Evolutionary conservation across 2,329 filamentous ascomycete genomes (phyloP), one percentile per base, ranked within the genome.

Genomic region (Sporothrix globosa): DNA sequence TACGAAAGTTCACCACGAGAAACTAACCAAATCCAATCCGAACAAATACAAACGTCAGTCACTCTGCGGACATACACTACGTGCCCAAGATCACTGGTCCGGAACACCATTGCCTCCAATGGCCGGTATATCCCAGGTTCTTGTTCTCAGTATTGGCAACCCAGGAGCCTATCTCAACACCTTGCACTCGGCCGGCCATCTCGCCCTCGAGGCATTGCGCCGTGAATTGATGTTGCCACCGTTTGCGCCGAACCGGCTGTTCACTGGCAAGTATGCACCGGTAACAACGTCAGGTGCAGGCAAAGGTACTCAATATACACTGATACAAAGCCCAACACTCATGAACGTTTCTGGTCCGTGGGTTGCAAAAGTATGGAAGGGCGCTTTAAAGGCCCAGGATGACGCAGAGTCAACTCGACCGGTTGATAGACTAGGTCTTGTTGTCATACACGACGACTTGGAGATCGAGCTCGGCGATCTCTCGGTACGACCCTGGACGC

Each of bases 141-240:
- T 98, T 70, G 85, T 98, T 76, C 87, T 93, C 82, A 96, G 92
- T 73, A 86, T 99, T 73, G 96, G 96, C 75, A 98, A 98, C 76
- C 93, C 92, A 7, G 83, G 86, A 7, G 83, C 88, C 2, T 94
- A 95, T 80, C 86, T 87, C 74, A 85, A 90, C 73, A 96, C 92
- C 24, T 88, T 95, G 9, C 96, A 98, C 81, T 94, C 90, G 30
- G 93, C 93, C 17, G 96, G 94, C 13, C 95, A 98, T 82, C 87
- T 89, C 70, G 87, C 93, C 60, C 87, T 97, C 74, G 83, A 86
- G 69, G 83, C 86, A 2, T 81, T 95, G 10, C 83, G 85, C 24
- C 82, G 81, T 19, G 78, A 81, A 34, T 81, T 91, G 27, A 75
- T 74, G 2, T 83, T 87, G 73, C 83, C 88, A 0, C 70, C 80